A percentile compares a stretch with the other conserved stretches of the same genome.
phyloP scores from a whole-genome alignment of 441 rosid species.

The Macaranga tanarius region DNA sequence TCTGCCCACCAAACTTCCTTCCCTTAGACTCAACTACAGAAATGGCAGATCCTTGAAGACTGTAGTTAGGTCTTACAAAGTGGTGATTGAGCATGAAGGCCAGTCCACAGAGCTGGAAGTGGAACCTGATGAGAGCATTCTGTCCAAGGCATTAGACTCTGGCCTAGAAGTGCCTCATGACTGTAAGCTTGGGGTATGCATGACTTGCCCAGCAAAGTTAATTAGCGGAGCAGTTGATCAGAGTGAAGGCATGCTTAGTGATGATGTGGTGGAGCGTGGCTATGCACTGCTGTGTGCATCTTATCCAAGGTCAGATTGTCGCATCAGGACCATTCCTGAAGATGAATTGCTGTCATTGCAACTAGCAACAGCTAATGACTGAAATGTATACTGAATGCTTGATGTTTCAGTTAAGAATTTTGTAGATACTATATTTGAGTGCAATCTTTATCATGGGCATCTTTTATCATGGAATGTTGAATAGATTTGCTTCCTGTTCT shows the following conservation, averaged over 20 bases:
- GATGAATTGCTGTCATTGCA: conserved; percentile 80
- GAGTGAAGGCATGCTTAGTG: conserved; percentile 94
- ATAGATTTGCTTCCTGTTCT: conserved; percentile 5
- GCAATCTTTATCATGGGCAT: neutral
- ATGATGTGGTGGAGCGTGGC: conserved; percentile 86
- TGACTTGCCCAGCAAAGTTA: conserved; percentile 95
- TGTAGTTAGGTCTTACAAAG: conserved; percentile 54
- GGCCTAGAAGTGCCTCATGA: conserved; percentile 77
- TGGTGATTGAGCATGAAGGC: conserved; percentile 72
- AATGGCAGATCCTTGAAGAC: conserved; percentile 24
- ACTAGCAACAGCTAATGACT: conserved; percentile 85
- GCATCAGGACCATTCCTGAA: conserved; percentile 76
- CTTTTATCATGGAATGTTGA: neutral
- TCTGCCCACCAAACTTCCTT: conserved; percentile 19
- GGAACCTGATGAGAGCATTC: conserved; percentile 80
- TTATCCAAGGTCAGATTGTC: conserved; percentile 84
- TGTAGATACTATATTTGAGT: neutral
- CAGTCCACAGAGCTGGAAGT: conserved; percentile 65
- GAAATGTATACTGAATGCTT: conserved; percentile 13
- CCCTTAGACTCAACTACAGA: conserved; percentile 32
- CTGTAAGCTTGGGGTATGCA: conserved; percentile 97
- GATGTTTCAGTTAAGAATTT: conserved; percentile 8
- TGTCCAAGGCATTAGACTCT: conserved; percentile 73
- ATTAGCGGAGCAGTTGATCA: conserved; percentile 71
- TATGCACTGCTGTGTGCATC: conserved; percentile 74